Evolutionary conservation across 2,329 filamentous ascomycete genomes (phyloP), one percentile per base, ranked within the genome.

Genomic region (Trichophyton schoenleinii): DNA sequence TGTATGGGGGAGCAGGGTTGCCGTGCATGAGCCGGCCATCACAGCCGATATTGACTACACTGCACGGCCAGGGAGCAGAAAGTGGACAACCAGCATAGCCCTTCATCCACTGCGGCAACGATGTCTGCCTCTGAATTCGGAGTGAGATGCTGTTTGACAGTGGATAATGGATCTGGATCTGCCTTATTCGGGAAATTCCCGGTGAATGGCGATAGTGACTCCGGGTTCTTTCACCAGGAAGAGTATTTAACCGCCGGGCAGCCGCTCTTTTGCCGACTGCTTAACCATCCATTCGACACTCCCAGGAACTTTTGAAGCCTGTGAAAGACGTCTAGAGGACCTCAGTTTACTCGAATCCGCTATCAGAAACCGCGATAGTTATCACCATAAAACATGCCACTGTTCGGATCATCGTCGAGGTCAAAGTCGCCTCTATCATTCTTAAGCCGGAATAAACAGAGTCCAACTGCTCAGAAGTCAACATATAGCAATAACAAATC

Each of bases 351-450:
- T 22, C n/a, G 1, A 4, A 48, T 18, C 20, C 7, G 44, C 1
- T 20, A 38, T 38, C 34, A 13, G 34, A 13, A 38, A 38, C 34
- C 34, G 11, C 34, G 34, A 38, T 20, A n/a, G n/a, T n/a, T n/a
- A 48, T 22, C 5, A 25, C 11, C 22, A 53, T 13, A n/a, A 18
- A 36, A 36, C 7, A 60, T 60, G 59, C 59, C 59, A 13, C n/a
- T 60, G 13, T 60, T 60, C 46, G 44, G 59, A n/a, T 42, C 49
- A 53, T 49, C 44, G 34, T 38, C 49, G 31, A 55, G 31, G 15
- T 59, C 62, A 20, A 57, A 25, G 11, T 31, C 55, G 25, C 49
- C 57, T 18, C 62, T 58, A 49, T 41, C 58, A 8, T 61, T 58
- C 22, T 20, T 61, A 2, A 11, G 15, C 31, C 58, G 58, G 15